These are phyloP conservation scores for Orbilia oligospora DNA, from an alignment of 2,329 filamentous ascomycete genomes.

Conservation along the genomic window DNA sequence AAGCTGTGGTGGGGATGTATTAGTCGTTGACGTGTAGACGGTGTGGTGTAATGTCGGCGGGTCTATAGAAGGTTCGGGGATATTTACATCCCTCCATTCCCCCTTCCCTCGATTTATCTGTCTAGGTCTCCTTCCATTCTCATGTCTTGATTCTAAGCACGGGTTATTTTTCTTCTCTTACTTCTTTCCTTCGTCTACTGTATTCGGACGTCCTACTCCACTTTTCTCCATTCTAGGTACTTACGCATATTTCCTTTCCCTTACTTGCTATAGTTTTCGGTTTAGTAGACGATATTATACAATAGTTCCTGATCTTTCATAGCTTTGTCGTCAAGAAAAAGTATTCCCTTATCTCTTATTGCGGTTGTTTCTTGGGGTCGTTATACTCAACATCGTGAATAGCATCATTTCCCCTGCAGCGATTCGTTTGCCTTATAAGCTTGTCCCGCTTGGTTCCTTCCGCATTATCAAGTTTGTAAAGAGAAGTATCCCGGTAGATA, in stretches of 20 bases:
- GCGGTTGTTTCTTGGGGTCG: too few species aligned
- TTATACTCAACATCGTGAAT: too few species aligned
- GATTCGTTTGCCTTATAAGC: too few species aligned
- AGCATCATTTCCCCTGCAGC: too few species aligned
- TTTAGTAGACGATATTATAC: too few species aligned
- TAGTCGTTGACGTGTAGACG: conserved; percentile 14
- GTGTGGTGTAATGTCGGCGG: not conserved
- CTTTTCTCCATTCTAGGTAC: not conserved
- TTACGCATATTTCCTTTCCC: not conserved
- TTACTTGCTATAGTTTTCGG: not conserved
- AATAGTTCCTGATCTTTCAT: too few species aligned
- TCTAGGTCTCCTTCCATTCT: too few species aligned
- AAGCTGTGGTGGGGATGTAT: conserved; percentile 6
- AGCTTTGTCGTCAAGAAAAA: too few species aligned
- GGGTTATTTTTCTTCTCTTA: not conserved
- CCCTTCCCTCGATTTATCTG: too few species aligned
- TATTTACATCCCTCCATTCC: not conserved
- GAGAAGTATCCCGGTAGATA: conserved; percentile 13
- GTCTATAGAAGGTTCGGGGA: too few species aligned
- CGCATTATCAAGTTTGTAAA: not conserved
- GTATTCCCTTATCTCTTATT: too few species aligned
- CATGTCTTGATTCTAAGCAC: not conserved
- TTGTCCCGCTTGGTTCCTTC: too few species aligned
- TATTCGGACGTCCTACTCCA: not conserved
- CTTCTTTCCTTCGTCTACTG: not conserved